Conservation (phyloP, 805 yeast species). For the Ogataea neopini region DNA sequence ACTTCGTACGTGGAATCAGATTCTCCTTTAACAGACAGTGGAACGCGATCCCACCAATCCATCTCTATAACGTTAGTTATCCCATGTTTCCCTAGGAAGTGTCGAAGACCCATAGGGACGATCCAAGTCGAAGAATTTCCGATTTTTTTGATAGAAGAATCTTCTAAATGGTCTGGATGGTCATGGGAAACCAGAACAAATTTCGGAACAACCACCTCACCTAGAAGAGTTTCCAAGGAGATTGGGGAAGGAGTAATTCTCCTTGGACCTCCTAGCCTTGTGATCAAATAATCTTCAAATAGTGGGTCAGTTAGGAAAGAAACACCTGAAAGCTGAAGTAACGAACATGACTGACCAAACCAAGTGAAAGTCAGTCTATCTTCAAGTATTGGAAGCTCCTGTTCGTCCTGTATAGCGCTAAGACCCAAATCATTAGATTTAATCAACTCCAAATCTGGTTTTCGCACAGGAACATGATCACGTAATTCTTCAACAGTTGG, state of each 20-base stretch:
- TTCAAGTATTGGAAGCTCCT: conserved; percentile 35
- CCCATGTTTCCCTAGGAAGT: conserved; percentile 58
- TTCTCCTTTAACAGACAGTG: conserved; percentile 31
- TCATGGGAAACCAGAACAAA: conserved; percentile 85
- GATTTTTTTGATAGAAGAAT: conserved; percentile 52
- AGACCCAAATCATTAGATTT: conserved; percentile 23
- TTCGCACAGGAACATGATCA: conserved; percentile 55
- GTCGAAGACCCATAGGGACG: conserved; percentile 79
- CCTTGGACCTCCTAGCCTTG: conserved; percentile 72
- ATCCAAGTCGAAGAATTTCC: conserved; percentile 75
- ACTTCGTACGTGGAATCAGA: conserved; percentile 58
- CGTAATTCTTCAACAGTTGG: conserved; percentile 46
- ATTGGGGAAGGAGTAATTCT: conserved; percentile 82
- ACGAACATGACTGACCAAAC: conserved; percentile 91
- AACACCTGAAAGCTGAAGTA: conserved; percentile 68
- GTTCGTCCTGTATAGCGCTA: conserved; percentile 3
- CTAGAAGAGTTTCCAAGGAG: conserved; percentile 50
- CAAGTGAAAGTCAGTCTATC: conserved; percentile 73
- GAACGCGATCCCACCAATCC: conserved; percentile 87
- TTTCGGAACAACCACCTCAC: conserved; percentile 54
- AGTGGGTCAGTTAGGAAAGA: conserved; percentile 86
- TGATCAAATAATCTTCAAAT: conserved; percentile 64
- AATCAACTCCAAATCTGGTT: conserved; percentile 55
- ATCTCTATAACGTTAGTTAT: conserved; percentile 67
- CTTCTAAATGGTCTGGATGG: conserved; percentile 93